phyloP scores from a whole-genome alignment of 768 basidiomycete species.

The Suillus subaureus region DNA sequence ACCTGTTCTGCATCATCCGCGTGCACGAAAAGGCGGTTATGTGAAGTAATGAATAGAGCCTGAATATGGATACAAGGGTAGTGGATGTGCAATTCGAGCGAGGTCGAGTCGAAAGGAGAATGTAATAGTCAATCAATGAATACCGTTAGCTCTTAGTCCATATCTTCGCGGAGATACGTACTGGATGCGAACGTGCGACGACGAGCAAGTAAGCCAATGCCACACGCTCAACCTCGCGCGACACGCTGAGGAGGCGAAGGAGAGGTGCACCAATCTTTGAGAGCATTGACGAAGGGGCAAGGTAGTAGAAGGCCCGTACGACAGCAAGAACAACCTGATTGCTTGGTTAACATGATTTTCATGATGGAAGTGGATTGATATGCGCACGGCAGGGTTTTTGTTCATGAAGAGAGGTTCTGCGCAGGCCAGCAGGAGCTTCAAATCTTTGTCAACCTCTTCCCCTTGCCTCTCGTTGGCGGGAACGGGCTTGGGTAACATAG shows the following conservation, averaged over 20 bases:
- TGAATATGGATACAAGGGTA: neutral
- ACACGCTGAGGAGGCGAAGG: conserved; percentile 66
- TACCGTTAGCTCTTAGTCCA: neutral
- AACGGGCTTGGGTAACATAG: conserved; percentile 74
- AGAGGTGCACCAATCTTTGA: conserved; percentile 69
- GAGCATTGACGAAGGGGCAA: conserved; percentile 58
- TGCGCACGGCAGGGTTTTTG: conserved; percentile 80
- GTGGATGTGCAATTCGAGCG: too few species aligned
- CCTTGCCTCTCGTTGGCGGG: conserved; percentile 32
- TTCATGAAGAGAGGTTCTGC: conserved; percentile 82
- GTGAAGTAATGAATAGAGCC: conserved; percentile 58
- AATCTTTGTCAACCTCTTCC: conserved; percentile 78
- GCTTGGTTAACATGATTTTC: conserved; percentile 8
- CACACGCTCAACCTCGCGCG: conserved; percentile 75
- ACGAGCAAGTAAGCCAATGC: conserved; percentile 71
- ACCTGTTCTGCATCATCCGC: conserved; percentile 65
- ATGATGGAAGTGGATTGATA: neutral
- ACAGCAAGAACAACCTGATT: conserved; percentile 79
- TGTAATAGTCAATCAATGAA: neutral
- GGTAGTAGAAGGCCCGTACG: conserved; percentile 72
- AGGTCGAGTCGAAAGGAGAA: conserved; percentile 39
- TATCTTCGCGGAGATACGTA: conserved; percentile 38
- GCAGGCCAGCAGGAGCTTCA: conserved; percentile 71
- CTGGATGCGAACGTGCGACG: conserved; percentile 67
- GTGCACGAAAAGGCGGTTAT: conserved; percentile 69